Evolutionary conservation across 441 rosid species (phyloP), one percentile per base, ranked within the genome.

Genomic region (Omphalea diandra): DNA sequence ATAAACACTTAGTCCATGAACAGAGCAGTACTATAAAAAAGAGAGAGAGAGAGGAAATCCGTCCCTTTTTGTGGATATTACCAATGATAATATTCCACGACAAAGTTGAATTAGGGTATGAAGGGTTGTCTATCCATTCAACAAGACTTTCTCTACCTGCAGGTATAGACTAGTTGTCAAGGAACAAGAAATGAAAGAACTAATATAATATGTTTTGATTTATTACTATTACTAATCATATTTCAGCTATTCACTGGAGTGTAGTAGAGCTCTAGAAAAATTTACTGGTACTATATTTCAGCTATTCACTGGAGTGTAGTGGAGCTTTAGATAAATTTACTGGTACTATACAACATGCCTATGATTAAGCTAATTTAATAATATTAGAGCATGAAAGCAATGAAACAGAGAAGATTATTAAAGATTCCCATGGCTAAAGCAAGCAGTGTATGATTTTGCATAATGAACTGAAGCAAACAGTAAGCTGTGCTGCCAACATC

Each of bases 61-160:
- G 36, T 22, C 1, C 22, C 14, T 44, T 72, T 43, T 8, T 62
- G 32, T 24, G 27, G 32, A 36, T 22, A 65, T 72, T 75, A 88
- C 90, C 90, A 41, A 67, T 0, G 12, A 88, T 80, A 20, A 86
- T 81, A 65, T 83, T 83, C 88, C 90, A 84, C 10, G 90, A 88
- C 69, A 88, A 67, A 69, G 87, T 84, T 75, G 81, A 53, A 65
- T 79, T 82, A 17, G 90, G 83, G 72, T 81, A 73, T 24, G 93
- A 83, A 50, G 87, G 90, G 57, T 84, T 87, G 22, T 84, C 82
- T 36, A 83, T 68, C 93, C 93, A 88, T 43, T 77, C 79, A 17
- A 33, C 75, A 12, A 88, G 82, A 77, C 80, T 73, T 50, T 83
- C 81, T 50, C 56, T 57, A 38, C 85, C 93, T 84, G 84, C 79